phyloP scores from a whole-genome alignment of 495 filamentous ascomycete genomes.

The Neurospora hispaniola region DNA sequence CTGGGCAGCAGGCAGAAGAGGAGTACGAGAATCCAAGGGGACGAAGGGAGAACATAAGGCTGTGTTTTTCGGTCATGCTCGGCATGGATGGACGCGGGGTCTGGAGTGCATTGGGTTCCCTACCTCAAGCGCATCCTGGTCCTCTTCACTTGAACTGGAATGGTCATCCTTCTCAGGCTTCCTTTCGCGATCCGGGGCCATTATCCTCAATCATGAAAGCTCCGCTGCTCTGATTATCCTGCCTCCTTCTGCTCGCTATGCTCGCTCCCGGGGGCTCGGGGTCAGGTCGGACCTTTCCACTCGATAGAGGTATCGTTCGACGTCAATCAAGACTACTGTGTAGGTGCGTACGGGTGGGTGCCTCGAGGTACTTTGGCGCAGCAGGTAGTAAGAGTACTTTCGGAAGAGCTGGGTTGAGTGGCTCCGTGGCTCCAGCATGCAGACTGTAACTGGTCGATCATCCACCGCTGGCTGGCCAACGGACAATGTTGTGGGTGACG shows the following conservation, averaged over 20 bases:
- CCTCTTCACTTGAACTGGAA: constrained; percentile 32
- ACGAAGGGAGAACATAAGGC: not conserved
- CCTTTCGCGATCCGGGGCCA: not conserved
- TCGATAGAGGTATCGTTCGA: not conserved
- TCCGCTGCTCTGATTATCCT: not conserved
- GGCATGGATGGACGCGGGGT: not conserved
- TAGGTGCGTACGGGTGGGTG: not conserved
- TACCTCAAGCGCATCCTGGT: constrained; percentile 34
- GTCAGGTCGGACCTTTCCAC: not conserved
- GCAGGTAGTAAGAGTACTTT: not conserved
- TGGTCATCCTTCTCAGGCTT: constrained; percentile 10
- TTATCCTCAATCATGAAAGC: constrained; percentile 6
- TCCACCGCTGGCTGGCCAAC: not conserved
- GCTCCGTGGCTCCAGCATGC: not conserved
- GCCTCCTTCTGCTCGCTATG: not conserved
- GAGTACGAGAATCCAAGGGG: not conserved
- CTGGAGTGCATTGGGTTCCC: not conserved
- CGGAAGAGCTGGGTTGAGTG: not conserved
- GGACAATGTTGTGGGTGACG: not conserved
- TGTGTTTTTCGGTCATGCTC: not conserved
- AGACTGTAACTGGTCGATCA: not conserved
- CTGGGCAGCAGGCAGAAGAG: not conserved
- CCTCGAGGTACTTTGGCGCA: not conserved
- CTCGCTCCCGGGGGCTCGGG: not conserved
- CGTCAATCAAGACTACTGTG: not conserved